These are phyloP conservation scores for Botrytis sinoallii DNA, from an alignment of 2,329 filamentous ascomycete species.

Conservation along the genomic window DNA sequence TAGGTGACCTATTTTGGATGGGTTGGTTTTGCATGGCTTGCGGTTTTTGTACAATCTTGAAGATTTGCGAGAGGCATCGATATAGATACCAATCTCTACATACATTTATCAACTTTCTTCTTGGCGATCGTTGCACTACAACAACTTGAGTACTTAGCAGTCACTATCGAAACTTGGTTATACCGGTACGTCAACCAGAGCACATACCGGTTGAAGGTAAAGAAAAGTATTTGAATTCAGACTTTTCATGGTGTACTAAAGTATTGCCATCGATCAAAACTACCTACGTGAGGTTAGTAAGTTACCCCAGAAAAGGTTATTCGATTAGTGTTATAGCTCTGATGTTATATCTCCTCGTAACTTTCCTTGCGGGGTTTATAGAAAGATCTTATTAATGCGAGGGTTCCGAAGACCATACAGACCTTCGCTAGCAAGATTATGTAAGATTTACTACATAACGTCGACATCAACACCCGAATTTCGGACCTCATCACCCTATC, in stretches of 20 bases:
- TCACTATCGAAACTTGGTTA: background rate
- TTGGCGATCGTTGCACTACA: background rate
- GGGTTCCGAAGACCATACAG: background rate
- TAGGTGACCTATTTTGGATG: background rate
- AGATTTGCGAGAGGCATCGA: background rate
- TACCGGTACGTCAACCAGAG: background rate
- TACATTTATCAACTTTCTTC: background rate
- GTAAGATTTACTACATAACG: background rate
- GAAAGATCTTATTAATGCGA: background rate
- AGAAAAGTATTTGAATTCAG: background rate
- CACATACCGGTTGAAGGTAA: background rate
- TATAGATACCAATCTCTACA: background rate
- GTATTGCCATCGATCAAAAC: background rate
- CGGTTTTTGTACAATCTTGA: no score
- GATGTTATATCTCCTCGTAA: background rate
- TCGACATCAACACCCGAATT: background rate
- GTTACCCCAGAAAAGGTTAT: constrained; percentile 3
- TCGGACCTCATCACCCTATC: background rate
- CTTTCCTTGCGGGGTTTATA: background rate
- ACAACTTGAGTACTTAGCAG: background rate
- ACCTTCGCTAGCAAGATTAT: background rate
- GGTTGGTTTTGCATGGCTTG: background rate
- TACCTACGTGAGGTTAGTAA: background rate
- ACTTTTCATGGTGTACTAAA: background rate
- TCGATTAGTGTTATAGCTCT: background rate